These are phyloP conservation scores for Metschnikowia similis DNA, from an alignment of 805 yeast genomes.

Conservation along the genomic window DNA sequence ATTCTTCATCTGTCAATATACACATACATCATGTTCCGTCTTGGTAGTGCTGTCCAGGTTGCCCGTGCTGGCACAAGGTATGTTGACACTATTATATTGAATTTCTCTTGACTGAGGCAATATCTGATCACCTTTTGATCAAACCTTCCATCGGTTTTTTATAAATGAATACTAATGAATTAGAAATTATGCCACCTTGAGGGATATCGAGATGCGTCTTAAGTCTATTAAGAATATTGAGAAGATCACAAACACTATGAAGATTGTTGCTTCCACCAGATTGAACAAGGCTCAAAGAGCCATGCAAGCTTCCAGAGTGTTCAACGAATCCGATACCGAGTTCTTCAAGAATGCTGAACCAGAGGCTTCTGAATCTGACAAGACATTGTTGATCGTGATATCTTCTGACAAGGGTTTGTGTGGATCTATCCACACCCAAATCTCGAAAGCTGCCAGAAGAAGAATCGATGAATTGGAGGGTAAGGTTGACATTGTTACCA, in stretches of 20 bases:
- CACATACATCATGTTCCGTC: constrained; percentile 45
- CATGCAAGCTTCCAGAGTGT: constrained; percentile 81
- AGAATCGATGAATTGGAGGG: constrained; percentile 59
- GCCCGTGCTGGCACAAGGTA: constrained; percentile 53
- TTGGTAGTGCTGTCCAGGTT: constrained; percentile 48
- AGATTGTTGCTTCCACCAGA: constrained; percentile 97
- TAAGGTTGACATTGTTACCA: constrained; percentile 70
- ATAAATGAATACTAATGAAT: constrained; percentile 20
- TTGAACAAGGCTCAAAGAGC: constrained; percentile 94
- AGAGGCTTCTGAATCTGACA: constrained; percentile 49
- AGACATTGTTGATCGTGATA: constrained; percentile 78
- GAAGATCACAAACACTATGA: constrained; percentile 99
- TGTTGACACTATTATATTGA: constrained; percentile 21
- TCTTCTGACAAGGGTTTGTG: constrained; percentile 94
- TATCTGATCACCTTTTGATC: not conserved
- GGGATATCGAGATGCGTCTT: constrained; percentile 97
- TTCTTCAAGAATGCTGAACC: constrained; percentile 83
- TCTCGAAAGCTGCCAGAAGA: constrained; percentile 81
- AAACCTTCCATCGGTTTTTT: not conserved
- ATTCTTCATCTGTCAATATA: constrained; percentile 8
- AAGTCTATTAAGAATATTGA: constrained; percentile 98
- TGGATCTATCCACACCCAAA: constrained; percentile 96
- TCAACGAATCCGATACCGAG: constrained; percentile 73
- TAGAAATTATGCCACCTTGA: constrained; percentile 95
- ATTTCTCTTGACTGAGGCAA: not conserved